These are phyloP conservation scores for Boletus barrowsii DNA, from an alignment of 768 basidiomycete genomes.

Conservation along the genomic window DNA sequence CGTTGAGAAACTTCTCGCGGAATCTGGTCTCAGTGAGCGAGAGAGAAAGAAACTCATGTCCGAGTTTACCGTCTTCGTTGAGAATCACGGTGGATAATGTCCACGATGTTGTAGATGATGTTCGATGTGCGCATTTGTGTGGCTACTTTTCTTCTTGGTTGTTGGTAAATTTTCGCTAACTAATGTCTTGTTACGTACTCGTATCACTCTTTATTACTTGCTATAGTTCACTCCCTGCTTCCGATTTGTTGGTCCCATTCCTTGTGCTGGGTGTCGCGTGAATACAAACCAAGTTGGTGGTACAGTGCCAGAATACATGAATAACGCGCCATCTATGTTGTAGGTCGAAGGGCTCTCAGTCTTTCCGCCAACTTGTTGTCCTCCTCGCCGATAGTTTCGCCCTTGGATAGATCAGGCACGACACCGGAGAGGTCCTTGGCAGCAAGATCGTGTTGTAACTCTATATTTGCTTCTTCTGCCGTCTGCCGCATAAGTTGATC, in stretches of 20 bases:
- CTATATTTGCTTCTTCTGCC: conserved; percentile 95
- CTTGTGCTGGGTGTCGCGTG: background rate
- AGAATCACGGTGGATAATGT: conserved; percentile 26
- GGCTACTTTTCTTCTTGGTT: conserved; percentile 13
- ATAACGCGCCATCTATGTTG: conserved; percentile 39
- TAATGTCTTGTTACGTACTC: conserved; percentile 14
- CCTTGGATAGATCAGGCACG: conserved; percentile 54
- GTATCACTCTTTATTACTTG: conserved; percentile 21
- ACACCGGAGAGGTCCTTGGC: conserved; percentile 51
- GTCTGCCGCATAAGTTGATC: conserved; percentile 89
- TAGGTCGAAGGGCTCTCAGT: conserved; percentile 82
- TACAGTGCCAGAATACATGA: conserved; percentile 9
- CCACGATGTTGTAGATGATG: background rate
- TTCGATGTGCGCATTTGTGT: background rate
- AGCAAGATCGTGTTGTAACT: conserved; percentile 87
- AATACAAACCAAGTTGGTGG: background rate
- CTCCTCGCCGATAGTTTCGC: conserved; percentile 66
- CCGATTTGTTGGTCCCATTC: background rate
- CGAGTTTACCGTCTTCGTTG: conserved; percentile 57
- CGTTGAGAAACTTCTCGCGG: conserved; percentile 57
- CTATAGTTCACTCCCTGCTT: conserved; percentile 17
- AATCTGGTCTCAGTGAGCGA: conserved; percentile 46
- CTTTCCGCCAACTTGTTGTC: conserved; percentile 82
- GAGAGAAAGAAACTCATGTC: conserved; percentile 52
- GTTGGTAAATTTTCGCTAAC: conserved; percentile 28